These are phyloP conservation scores for Spathaspora girioi DNA, from an alignment of 805 yeast genomes.

Conservation along the genomic window DNA sequence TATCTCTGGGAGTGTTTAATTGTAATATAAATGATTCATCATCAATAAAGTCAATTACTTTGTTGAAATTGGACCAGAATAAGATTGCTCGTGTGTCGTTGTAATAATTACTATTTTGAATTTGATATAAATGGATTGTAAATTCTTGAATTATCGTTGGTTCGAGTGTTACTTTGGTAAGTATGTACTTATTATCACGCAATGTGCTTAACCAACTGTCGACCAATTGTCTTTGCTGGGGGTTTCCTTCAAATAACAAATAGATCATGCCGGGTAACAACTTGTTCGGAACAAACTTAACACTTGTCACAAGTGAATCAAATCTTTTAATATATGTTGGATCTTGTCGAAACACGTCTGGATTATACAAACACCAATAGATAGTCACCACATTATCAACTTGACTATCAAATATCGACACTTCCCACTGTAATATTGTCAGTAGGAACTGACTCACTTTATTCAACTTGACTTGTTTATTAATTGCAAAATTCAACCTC, in stretches of 20 bases:
- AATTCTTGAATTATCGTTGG: conserved; percentile 52
- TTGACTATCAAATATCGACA: conserved; percentile 7
- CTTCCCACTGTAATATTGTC: conserved; percentile 36
- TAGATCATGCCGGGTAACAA: conserved; percentile 50
- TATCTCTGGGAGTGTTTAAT: conserved; percentile 25
- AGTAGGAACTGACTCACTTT: conserved; percentile 28
- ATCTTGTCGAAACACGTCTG: conserved; percentile 1
- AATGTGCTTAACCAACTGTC: conserved; percentile 4
- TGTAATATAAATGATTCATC: conserved; percentile 28
- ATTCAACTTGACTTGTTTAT: conserved; percentile 39
- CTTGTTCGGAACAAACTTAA: neutral
- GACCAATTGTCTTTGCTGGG: conserved; percentile 48
- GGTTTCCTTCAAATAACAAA: conserved; percentile 52
- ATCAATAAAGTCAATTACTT: conserved; percentile 33
- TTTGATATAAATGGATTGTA: conserved; percentile 44
- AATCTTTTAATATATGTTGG: neutral
- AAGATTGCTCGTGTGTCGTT: conserved; percentile 33
- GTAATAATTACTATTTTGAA: conserved; percentile 53
- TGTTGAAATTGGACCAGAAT: conserved; percentile 47
- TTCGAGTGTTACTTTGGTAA: conserved; percentile 7
- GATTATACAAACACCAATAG: conserved; percentile 8
- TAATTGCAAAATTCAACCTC: conserved; percentile 47
- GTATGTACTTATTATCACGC: neutral
- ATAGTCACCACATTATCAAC: neutral
- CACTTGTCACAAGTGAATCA: neutral